phyloP scores from a whole-genome alignment of 495 filamentous ascomycete genomes.

The Aspergillus sparsus region DNA sequence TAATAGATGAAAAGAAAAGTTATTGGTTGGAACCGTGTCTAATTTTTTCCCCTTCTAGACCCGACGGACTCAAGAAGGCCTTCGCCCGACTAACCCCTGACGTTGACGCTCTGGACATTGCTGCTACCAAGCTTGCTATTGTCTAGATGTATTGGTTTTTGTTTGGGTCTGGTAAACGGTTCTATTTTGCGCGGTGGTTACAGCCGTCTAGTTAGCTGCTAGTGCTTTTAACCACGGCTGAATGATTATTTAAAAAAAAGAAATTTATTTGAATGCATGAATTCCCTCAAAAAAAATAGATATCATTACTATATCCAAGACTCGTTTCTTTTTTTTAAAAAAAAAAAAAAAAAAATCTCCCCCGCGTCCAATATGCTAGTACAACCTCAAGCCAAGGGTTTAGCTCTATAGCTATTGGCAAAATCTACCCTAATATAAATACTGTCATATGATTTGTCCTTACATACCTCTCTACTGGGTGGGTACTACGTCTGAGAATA shows the following conservation, averaged over 20 bases:
- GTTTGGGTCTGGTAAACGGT: constrained; percentile 46
- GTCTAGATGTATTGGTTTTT: constrained; percentile 64
- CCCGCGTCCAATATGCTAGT: no score
- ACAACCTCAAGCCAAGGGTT: no score
- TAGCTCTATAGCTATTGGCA: no score
- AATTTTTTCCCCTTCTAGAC: constrained; percentile 54
- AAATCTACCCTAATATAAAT: no score
- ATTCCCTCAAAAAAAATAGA: constrained; percentile 12
- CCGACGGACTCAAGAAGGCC: constrained; percentile 98
- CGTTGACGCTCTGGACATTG: constrained; percentile 98
- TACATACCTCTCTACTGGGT: no score
- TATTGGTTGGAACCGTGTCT: constrained; percentile 1
- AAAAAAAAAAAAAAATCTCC: no score
- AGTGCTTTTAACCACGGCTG: constrained; percentile 41
- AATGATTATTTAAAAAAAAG: constrained; percentile 48
- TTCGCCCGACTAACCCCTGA: constrained; percentile 92
- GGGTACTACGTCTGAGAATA: no score
- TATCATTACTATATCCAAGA: neutral
- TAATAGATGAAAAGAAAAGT: neutral
- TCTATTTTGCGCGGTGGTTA: constrained; percentile 46
- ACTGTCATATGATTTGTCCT: no score
- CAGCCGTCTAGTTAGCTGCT: constrained; percentile 41
- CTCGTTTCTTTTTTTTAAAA: no score
- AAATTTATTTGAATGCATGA: constrained; percentile 34
- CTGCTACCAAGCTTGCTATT: constrained; percentile 96